Conservation (phyloP, 2,329 filamentous ascomycete species). For the Pseudopyricularia javanii region DNA sequence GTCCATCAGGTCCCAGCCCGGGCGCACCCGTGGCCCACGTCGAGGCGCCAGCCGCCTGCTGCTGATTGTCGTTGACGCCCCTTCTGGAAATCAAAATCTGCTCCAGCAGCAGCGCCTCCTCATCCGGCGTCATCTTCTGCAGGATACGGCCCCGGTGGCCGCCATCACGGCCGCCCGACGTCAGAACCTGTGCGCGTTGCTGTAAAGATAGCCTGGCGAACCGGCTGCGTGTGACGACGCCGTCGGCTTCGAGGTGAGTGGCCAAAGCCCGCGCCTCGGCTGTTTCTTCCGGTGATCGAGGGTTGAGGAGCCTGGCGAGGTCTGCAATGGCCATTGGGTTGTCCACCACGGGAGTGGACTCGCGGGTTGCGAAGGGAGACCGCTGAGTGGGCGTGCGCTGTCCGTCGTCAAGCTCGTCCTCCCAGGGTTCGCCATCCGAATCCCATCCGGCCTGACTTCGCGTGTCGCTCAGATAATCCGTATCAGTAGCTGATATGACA, state of each 20-base stretch:
- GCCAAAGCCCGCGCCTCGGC: slow-evolving; percentile 73
- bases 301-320: slow-evolving; percentile 72
- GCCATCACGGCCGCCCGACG: slow-evolving; percentile 19
- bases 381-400: slow-evolving; percentile 48
- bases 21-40: slow-evolving; percentile 61
- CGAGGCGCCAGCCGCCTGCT: slow-evolving; percentile 4
- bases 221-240: slow-evolving; percentile 69
- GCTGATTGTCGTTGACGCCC: slow-evolving; percentile 5
- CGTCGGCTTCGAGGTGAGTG: slow-evolving; percentile 60
- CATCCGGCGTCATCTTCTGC: slow-evolving; percentile 38
- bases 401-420: slow-evolving; percentile 33
- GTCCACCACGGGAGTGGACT: slow-evolving; percentile 48
- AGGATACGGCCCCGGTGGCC: slow-evolving; percentile 19
- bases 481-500: slow-evolving; percentile 50
- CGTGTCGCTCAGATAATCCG: slow-evolving; percentile 8
- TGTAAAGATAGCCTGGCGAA: slow-evolving; percentile 57
- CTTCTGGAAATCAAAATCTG: slow-evolving; percentile 45
- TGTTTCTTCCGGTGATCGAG: slow-evolving; percentile 62
- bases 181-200: slow-evolving; percentile 58
- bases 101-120: slow-evolving; percentile 49
- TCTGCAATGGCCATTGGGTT: slow-evolving; percentile 52
- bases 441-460: slow-evolving; percentile 16
- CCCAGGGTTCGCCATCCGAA: slow-evolving; percentile 29
- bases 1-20: slow-evolving; percentile 58
- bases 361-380: slow-evolving; percentile 20